Percentiles rank a stretch among this genome's conserved stretches.
Evolutionary conservation across 805 yeast genomes (phyloP).

Genomic region (Maudiozyma saulgeensis): DNA sequence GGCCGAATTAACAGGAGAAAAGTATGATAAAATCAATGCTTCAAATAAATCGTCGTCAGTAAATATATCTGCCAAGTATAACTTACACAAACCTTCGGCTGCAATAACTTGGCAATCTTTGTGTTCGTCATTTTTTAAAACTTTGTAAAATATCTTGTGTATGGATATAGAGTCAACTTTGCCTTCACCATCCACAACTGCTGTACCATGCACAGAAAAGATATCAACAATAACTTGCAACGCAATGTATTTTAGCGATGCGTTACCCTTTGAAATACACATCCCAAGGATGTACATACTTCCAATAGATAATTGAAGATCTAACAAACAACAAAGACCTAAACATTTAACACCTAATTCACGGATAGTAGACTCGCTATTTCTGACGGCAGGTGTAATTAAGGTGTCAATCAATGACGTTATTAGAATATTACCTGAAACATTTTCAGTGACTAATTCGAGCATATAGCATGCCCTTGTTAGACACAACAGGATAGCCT

Average conservation of each 20-base stretch:
- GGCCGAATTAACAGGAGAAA: slow-evolving; percentile 52
- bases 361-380: slow-evolving; percentile 44
- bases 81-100: slow-evolving; percentile 79
- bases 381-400: slow-evolving; percentile 68
- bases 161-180: slow-evolving; percentile 57
- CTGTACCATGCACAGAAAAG: slow-evolving; percentile 64
- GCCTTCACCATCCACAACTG: slow-evolving; percentile 52
- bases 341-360: slow-evolving; percentile 64
- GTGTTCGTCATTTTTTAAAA: slow-evolving; percentile 45
- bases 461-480: slow-evolving; percentile 59
- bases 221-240: slow-evolving; percentile 69
- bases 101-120: slow-evolving; percentile 69
- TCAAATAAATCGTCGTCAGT: slow-evolving; percentile 64
- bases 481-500: slow-evolving; percentile 52
- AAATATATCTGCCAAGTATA: slow-evolving; percentile 67
- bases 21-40: slow-evolving; percentile 62
- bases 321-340: slow-evolving; percentile 71
- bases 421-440: slow-evolving; percentile 55
- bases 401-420: slow-evolving; percentile 65
- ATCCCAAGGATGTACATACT: slow-evolving; percentile 59
- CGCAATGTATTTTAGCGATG: slow-evolving; percentile 50
- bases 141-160: slow-evolving; percentile 60
- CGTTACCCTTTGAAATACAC: slow-evolving; percentile 59
- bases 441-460: slow-evolving; percentile 54
- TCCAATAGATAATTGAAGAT: slow-evolving; percentile 52